Percentiles rank a stretch among this genome's conserved stretches.
Evolutionary conservation across 1,284 basidiomycete genomes (phyloP).

Genomic region (Marasmius fiardii): DNA sequence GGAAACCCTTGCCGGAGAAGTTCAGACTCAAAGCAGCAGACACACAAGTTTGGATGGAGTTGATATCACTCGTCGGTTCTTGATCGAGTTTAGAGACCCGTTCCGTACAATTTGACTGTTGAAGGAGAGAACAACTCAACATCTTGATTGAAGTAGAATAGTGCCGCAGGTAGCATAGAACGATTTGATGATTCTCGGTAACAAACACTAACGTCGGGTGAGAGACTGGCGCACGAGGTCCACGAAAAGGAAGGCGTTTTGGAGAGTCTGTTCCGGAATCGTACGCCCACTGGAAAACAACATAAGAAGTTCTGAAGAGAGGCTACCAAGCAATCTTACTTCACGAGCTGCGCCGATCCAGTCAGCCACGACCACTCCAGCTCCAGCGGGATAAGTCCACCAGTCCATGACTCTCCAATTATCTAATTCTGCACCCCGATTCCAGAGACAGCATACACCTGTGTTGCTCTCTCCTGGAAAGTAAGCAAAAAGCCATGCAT

Average conservation of each 20-base stretch:
- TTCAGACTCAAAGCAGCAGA: constrained; percentile 61
- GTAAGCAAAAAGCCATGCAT: constrained; percentile 70
- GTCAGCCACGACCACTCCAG: constrained; percentile 53
- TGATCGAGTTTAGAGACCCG: constrained; percentile 24
- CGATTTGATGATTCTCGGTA: constrained; percentile 50
- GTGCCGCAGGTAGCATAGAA: constrained; percentile 46
- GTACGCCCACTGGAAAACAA: constrained; percentile 42
- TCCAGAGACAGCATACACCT: constrained; percentile 67
- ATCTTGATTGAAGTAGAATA: constrained; percentile 37
- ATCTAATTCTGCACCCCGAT: constrained; percentile 50
- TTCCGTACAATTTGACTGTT: constrained; percentile 32
- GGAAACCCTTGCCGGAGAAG: constrained; percentile 50
- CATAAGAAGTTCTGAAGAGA: constrained; percentile 6
- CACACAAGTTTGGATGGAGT: constrained; percentile 48
- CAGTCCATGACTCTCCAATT: constrained; percentile 59
- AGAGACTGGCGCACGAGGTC: constrained; percentile 48
- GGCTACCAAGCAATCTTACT: constrained; percentile 34
- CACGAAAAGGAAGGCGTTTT: constrained; percentile 47
- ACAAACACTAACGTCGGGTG: constrained; percentile 52
- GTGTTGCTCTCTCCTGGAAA: constrained; percentile 56
- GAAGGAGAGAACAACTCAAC: constrained; percentile 45
- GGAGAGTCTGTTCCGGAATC: constrained; percentile 34
- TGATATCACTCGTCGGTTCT: constrained; percentile 32
- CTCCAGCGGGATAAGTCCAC: constrained; percentile 49
- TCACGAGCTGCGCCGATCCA: constrained; percentile 64